These are phyloP conservation scores for Talaromyces rugulosus DNA, from an alignment of 2,329 filamentous ascomycete species.

Conservation along the genomic window DNA sequence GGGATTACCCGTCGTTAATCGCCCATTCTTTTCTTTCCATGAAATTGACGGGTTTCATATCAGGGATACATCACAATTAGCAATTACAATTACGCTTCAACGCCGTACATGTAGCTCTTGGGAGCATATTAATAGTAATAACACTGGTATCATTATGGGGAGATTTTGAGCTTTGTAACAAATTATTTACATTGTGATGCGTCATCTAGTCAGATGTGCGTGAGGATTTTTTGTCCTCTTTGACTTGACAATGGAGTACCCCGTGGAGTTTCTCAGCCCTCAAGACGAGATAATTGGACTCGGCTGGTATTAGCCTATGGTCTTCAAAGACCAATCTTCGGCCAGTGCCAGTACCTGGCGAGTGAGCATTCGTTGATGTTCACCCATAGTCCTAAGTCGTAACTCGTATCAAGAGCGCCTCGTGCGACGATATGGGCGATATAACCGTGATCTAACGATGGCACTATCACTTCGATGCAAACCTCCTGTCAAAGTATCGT, in stretches of 20 bases:
- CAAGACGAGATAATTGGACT: background rate
- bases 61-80: conserved; percentile 31
- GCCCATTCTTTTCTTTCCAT: conserved; percentile 44
- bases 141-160: background rate
- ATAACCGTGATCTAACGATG: background rate
- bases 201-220: background rate
- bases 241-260: background rate
- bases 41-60: conserved; percentile 47
- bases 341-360: background rate
- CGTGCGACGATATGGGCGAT: background rate
- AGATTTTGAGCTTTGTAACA: background rate
- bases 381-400: background rate
- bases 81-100: background rate
- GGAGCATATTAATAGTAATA: background rate
- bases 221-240: background rate
- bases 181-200: background rate
- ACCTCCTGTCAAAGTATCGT: conserved; percentile 73
- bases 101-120: background rate
- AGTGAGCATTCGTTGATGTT: background rate
- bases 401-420: background rate
- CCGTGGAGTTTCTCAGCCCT: background rate
- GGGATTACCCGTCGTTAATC: conserved; percentile 47
- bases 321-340: background rate
- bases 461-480: conserved; percentile 41
- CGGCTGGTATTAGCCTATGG: background rate